Evolutionary conservation across 129 eudicot species (phyloP).

Genomic region (Centrapalus pauciflorus): DNA sequence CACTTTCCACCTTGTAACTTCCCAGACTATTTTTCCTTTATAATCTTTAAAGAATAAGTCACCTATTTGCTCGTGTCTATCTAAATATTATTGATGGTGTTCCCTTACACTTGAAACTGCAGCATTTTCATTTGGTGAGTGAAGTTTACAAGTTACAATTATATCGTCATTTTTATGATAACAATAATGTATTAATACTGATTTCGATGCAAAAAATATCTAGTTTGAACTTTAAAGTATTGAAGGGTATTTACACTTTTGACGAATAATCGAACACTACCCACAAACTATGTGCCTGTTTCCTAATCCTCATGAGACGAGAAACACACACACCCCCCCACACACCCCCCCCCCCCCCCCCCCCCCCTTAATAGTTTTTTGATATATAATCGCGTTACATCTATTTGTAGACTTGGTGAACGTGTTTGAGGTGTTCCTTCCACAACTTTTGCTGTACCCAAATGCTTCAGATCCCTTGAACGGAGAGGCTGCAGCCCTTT

Average conservation of each 20-base stretch:
- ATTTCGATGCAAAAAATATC: neutral
- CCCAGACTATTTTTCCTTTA: neutral
- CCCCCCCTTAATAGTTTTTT: conserved; percentile 13
- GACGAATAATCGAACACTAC: neutral
- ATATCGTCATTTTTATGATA: neutral
- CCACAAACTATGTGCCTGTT: neutral
- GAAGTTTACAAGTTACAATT: neutral
- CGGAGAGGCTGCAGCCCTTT: conserved; percentile 79
- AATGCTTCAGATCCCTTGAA: conserved; percentile 89
- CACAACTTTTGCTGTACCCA: conserved; percentile 86
- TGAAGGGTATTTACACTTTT: neutral
- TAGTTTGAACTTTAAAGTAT: neutral
- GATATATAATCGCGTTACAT: neutral
- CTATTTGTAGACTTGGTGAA: conserved; percentile 62
- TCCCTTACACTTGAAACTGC: neutral
- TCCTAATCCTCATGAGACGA: neutral
- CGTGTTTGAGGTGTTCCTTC: conserved; percentile 89
- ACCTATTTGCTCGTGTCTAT: neutral
- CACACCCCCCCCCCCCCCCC: no score
- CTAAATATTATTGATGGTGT: neutral
- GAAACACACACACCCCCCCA: no score
- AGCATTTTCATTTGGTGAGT: neutral
- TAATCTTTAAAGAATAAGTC: neutral
- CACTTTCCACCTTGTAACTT: neutral
- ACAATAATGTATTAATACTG: neutral